These are phyloP conservation scores for Diplodia seriata DNA, from an alignment of 2,329 filamentous ascomycete genomes.

Conservation along the genomic window DNA sequence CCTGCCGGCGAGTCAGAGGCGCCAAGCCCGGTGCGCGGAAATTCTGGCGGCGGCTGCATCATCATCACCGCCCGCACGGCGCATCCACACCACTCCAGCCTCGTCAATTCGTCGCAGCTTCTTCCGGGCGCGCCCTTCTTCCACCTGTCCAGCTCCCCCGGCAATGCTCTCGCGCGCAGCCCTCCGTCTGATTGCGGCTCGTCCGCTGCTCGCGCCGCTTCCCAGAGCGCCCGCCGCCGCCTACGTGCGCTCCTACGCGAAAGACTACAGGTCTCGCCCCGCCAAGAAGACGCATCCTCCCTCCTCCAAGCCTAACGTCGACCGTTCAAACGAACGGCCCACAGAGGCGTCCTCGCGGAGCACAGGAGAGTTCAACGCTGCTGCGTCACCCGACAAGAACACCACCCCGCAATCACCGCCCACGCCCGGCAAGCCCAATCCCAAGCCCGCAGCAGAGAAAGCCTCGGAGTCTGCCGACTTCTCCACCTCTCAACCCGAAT, in stretches of 20 bases:
- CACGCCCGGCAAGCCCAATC: constrained; percentile 36
- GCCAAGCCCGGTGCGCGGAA: constrained; percentile 29
- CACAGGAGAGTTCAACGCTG: constrained; percentile 46
- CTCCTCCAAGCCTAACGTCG: constrained; percentile 33
- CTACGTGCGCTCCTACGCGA: constrained; percentile 39
- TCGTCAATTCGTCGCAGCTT: constrained; percentile 27
- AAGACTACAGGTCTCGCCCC: constrained; percentile 37
- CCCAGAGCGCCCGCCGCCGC: constrained; percentile 41
- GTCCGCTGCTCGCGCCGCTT: constrained; percentile 37
- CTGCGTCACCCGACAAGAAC: constrained; percentile 41
- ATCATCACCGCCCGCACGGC: constrained; percentile 24
- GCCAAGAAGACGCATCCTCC: constrained; percentile 36
- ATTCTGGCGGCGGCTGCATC: constrained; percentile 28
- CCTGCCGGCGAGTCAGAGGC: constrained; percentile 26
- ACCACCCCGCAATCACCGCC: constrained; percentile 40
- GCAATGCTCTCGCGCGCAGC: constrained; percentile 48
- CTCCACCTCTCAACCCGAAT: constrained; percentile 46
- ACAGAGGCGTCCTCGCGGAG: constrained; percentile 43
- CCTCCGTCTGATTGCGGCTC: constrained; percentile 43
- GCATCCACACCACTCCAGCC: constrained; percentile 23
- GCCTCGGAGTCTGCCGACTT: constrained; percentile 36
- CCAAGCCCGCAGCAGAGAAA: constrained; percentile 6
- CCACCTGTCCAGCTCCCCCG: constrained; percentile 22
- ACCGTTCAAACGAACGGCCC: neutral
- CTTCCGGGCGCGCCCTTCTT: constrained; percentile 1